phyloP scores from a whole-genome alignment of 371 early-diverging fungal species.

The Circinella umbellata region DNA sequence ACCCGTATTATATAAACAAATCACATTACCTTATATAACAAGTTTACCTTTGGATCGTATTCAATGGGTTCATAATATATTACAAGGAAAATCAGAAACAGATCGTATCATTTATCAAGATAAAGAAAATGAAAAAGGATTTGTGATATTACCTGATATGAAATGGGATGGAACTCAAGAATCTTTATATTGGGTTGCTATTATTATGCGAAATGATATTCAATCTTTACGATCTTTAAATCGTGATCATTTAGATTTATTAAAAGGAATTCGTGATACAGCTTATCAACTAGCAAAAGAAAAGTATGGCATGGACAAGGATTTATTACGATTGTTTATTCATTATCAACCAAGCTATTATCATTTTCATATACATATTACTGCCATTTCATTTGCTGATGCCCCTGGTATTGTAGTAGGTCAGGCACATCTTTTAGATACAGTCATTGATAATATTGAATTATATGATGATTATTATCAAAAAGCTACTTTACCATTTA shows the following conservation, averaged over 20 bases:
- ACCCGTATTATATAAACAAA: slow-evolving; percentile 48
- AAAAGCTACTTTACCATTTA: slow-evolving; percentile 40
- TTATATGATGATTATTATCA: slow-evolving; percentile 42
- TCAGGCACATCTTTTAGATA: slow-evolving; percentile 78
- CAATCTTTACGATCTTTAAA: slow-evolving; percentile 71
- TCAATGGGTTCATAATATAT: slow-evolving; percentile 84
- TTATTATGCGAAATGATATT: slow-evolving; percentile 60
- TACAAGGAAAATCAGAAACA: slow-evolving; percentile 67
- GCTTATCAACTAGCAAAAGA: slow-evolving; percentile 51
- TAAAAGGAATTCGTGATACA: slow-evolving; percentile 63
- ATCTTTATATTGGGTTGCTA: slow-evolving; percentile 71
- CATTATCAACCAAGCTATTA: slow-evolving; percentile 92
- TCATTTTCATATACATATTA: slow-evolving; percentile 84
- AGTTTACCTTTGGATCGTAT: slow-evolving; percentile 62
- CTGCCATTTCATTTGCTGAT: slow-evolving; percentile 63
- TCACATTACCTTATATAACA: slow-evolving; percentile 69
- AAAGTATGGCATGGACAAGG: slow-evolving; percentile 41
- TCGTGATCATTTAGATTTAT: slow-evolving; percentile 61
- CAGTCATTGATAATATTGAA: slow-evolving; percentile 66
- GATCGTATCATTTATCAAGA: slow-evolving; percentile 68
- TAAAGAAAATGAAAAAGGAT: slow-evolving; percentile 61
- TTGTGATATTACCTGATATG: slow-evolving; percentile 81
- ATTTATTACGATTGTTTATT: slow-evolving; percentile 74
- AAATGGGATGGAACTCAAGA: slow-evolving; percentile 79
- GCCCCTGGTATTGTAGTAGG: slow-evolving; percentile 70